Conservation (phyloP, 1,284 basidiomycete species). For the Jaminaea rosea region DNA sequence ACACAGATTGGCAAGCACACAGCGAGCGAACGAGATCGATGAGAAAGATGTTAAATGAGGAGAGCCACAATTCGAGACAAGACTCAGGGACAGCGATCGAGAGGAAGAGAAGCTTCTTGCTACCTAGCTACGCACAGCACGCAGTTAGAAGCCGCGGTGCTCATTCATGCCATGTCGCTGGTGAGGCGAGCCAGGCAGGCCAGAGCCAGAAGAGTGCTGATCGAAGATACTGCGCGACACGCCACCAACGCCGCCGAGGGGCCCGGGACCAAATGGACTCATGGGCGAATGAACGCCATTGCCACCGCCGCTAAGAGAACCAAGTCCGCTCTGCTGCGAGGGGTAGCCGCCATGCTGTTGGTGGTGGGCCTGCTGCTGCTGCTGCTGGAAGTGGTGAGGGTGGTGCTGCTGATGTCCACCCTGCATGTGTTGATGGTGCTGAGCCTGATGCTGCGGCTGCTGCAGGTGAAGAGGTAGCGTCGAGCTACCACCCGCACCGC, state of each 20-base stretch:
- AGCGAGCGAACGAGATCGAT: too few relatives aligned
- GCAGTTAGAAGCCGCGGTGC: too few relatives aligned
- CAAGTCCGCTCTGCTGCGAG: too few relatives aligned
- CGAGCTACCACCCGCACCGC: not conserved
- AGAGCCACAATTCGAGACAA: too few relatives aligned
- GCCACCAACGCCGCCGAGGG: not conserved
- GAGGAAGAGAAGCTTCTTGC: too few relatives aligned
- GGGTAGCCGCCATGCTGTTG: not conserved
- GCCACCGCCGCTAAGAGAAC: too few relatives aligned
- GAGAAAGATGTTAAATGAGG: too few relatives aligned
- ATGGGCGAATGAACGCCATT: not conserved
- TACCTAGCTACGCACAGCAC: too few relatives aligned
- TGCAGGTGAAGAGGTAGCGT: conserved; percentile 3
- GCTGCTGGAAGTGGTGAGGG: not conserved
- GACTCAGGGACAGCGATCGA: too few relatives aligned
- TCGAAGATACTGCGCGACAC: not conserved
- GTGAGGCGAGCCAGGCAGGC: not conserved
- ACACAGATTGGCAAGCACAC: too few relatives aligned
- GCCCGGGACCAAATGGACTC: not conserved
- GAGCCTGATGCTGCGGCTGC: not conserved
- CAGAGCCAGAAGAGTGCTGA: too few relatives aligned
- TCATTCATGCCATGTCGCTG: not conserved
- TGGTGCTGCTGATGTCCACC: not conserved
- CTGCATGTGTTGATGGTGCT: not conserved
- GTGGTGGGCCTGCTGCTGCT: not conserved